Percentiles rank a stretch among this genome's conserved stretches.
Evolutionary conservation across 2,329 filamentous ascomycete genomes (phyloP).

Genomic region (Chrysoporthe deuterocubensis): DNA sequence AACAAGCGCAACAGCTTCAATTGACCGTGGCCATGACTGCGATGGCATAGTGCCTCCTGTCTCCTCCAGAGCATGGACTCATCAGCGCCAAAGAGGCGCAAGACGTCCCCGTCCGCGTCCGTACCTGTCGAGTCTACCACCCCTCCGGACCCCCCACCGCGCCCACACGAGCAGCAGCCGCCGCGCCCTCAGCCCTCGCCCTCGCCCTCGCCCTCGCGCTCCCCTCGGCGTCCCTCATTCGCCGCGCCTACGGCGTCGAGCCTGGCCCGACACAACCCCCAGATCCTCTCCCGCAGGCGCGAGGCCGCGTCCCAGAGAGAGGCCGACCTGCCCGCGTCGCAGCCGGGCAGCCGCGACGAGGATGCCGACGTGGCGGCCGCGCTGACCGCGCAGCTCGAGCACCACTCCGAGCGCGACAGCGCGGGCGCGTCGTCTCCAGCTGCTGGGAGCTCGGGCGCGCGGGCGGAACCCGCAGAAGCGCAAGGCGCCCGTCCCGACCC

Average conservation of each 20-base stretch:
- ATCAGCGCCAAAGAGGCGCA: slow-evolving; percentile 67
- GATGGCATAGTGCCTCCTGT: slow-evolving; percentile 26
- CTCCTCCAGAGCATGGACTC: slow-evolving; percentile 49
- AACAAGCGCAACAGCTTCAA: slow-evolving; percentile 7
- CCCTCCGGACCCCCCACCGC: slow-evolving; percentile 36
- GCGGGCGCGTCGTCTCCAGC: slow-evolving; percentile 6
- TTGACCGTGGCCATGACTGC: slow-evolving; percentile 11
- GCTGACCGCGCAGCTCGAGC: slow-evolving; percentile 38
- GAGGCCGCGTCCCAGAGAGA: slow-evolving; percentile 35
- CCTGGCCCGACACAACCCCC: slow-evolving; percentile 63
- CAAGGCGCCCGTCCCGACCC: slow-evolving; percentile 28
- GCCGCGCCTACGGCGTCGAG: slow-evolving; percentile 71
- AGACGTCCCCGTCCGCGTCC: slow-evolving; percentile 60
- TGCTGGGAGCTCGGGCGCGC: neutral
- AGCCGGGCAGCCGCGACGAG: slow-evolving; percentile 22
- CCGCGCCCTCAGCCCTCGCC: slow-evolving; percentile 11
- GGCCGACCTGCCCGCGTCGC: slow-evolving; percentile 30
- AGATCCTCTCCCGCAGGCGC: slow-evolving; percentile 54
- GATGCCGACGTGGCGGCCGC: slow-evolving; percentile 23
- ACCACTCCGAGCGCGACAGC: slow-evolving; percentile 32
- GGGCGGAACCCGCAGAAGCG: slow-evolving; percentile 13
- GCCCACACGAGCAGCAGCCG: slow-evolving; percentile 11
- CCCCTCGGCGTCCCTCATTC: slow-evolving; percentile 56
- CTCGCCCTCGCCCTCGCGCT: slow-evolving; percentile 16
- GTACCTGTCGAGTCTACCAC: slow-evolving; percentile 46